phyloP scores from a whole-genome alignment of 352 stramenopile genomes.

The Phytophthora cryptogea region DNA sequence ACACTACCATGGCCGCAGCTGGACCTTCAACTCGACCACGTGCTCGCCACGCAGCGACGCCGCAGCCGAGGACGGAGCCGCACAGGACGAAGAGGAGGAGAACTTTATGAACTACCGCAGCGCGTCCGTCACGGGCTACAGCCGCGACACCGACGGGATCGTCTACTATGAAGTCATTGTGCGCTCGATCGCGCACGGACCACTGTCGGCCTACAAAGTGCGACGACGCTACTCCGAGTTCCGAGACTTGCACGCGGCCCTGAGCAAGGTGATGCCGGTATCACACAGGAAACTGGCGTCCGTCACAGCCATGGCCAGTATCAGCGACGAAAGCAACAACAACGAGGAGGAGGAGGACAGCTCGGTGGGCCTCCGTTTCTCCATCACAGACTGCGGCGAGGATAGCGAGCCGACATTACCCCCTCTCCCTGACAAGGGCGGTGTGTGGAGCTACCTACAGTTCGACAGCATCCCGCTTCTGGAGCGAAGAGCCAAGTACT shows the following conservation, averaged over 20 bases:
- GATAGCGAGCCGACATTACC: conserved; percentile 39
- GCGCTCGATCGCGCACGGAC: conserved; percentile 57
- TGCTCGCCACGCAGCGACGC: conserved; percentile 33
- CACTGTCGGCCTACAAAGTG: conserved; percentile 82
- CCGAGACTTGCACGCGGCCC: conserved; percentile 49
- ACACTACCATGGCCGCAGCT: conserved; percentile 24
- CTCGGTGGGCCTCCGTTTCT: conserved; percentile 22
- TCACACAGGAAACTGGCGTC: conserved; percentile 32
- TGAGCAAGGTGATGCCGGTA: conserved; percentile 62
- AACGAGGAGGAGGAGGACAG: conserved; percentile 25
- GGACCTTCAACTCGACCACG: conserved; percentile 32
- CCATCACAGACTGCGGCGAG: conserved; percentile 25
- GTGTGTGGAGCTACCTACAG: conserved; percentile 75
- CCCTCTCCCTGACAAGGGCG: conserved; percentile 68
- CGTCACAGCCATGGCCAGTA: conserved; percentile 37
- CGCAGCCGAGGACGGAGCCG: neutral
- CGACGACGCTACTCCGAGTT: conserved; percentile 81
- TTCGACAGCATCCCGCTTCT: conserved; percentile 66
- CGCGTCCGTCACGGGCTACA: conserved; percentile 75
- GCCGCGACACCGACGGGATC: conserved; percentile 69
- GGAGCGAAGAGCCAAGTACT: conserved; percentile 63
- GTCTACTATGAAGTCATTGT: conserved; percentile 86
- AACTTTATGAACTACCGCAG: conserved; percentile 78
- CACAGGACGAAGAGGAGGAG: conserved; percentile 46
- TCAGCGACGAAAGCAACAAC: conserved; percentile 32